Evolutionary conservation across 2,329 filamentous ascomycete species (phyloP).

Genomic region (Alternaria sp.): DNA sequence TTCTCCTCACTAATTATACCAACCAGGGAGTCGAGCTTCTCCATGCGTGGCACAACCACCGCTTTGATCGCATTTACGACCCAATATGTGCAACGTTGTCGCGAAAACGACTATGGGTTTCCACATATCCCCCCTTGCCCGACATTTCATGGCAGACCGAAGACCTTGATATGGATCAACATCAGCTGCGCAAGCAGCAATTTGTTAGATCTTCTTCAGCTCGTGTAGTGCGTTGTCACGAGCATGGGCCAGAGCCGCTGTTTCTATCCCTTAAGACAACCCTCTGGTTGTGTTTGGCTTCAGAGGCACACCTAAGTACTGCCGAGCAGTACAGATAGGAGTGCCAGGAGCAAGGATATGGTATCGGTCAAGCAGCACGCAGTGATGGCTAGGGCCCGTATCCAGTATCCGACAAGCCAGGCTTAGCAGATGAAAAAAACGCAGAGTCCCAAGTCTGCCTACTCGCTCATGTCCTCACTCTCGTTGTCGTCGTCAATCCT

Average conservation of each 20-base stretch:
- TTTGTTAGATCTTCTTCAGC: not conserved
- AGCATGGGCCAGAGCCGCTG: not conserved
- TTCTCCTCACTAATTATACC: not conserved
- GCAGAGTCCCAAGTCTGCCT: not conserved
- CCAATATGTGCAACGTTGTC: not conserved
- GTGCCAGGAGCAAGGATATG: not conserved
- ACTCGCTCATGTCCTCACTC: slow-evolving; percentile 36
- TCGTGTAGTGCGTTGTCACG: not conserved
- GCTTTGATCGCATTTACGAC: not conserved
- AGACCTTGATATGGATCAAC: not conserved
- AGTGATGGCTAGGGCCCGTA: not conserved
- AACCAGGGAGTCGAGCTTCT: not conserved
- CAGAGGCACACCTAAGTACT: not conserved
- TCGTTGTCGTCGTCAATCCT: slow-evolving; percentile 24
- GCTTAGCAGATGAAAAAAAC: not conserved
- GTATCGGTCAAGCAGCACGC: not conserved
- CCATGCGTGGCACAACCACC: not conserved
- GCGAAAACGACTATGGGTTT: not conserved
- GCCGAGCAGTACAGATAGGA: not conserved
- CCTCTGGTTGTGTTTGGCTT: not conserved
- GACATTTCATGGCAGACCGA: not conserved
- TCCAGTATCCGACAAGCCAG: not conserved
- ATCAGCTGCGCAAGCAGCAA: not conserved
- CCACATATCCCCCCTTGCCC: not conserved
- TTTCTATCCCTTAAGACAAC: not conserved